Base-by-base conservation (phyloP, 306 rosid genomes). In the Prunus mongolica region DNA sequence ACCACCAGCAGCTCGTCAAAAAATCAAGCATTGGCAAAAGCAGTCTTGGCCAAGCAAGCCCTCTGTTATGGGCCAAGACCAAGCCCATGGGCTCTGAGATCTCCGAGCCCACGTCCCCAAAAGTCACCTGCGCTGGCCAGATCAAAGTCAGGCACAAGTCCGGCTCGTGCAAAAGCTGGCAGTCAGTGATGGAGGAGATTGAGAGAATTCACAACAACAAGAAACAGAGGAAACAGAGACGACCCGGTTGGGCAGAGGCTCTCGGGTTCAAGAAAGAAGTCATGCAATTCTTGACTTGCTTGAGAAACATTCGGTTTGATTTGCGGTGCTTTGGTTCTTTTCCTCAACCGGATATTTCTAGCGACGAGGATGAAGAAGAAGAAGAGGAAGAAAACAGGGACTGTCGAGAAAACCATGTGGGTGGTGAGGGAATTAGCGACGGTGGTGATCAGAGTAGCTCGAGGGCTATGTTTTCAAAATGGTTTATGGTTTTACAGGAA, bases 51-150 rank as follows among this genome's bases (percentile, higher is more conserved):
- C 89, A 84, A 18, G 82, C 84, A 3, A 90, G 97, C 27, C 97
- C 97, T 25, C 75, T 89, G 25, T 49, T 92, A 19, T 94, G 98
- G 98, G 60, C 88, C 34, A 94, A 92, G 82, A 72, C 83, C 49
- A 94, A 91, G 86, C 56, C 92, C 18, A 85, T 84, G 87, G 88
- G 80, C 19, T 69, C 91, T 0, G 97, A 90, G 19, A 82, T 85
- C 27, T 55, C 89, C 2, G 97, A 92, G n/a, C 99, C 99, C 2
- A 95, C 93, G 3, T 95, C 99, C 1, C 99, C 98, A 0, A 95
- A 95, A 80, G 97, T 95, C 4, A 95, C 97, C 0, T 95, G 97
- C 24, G 97, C 97, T 1, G 99, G 99, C 1, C 97, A 95, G 82
- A 95, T 95, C 85, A 95, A 95, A 75, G 91, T 90, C 68, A 65